Conservation (phyloP, 2,329 filamentous ascomycete genomes). For the Plenodomus tracheiphilus region DNA sequence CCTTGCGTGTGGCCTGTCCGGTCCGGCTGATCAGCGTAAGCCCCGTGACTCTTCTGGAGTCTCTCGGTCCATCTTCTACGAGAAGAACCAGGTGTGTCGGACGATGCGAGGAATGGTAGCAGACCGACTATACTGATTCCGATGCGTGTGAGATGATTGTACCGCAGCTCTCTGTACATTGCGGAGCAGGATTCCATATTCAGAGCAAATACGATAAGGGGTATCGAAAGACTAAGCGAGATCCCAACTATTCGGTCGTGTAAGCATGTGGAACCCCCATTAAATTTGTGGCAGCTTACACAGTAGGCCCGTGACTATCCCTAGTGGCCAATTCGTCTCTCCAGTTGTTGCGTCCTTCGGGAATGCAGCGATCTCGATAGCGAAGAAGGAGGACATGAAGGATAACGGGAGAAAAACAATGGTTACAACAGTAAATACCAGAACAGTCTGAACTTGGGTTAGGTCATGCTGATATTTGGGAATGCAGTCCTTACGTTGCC, state of each 20-base stretch:
- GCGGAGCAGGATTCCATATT: slow-evolving; percentile 6
- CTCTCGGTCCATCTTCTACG: slow-evolving; percentile 5
- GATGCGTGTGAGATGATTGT: slow-evolving; percentile 6
- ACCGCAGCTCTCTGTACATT: slow-evolving; percentile 2
- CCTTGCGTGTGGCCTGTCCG: no score
- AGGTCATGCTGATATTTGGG: neutral
- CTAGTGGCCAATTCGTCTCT: slow-evolving; percentile 7
- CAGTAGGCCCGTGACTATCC: slow-evolving; percentile 5
- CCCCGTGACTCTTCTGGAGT: neutral
- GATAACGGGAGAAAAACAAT: slow-evolving; percentile 17
- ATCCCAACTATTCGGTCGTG: neutral
- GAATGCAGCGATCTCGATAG: slow-evolving; percentile 10
- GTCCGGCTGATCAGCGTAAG: neutral
- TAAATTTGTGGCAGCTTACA: neutral
- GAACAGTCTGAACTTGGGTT: slow-evolving; percentile 3
- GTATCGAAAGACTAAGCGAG: slow-evolving; percentile 6
- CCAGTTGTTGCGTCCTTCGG: slow-evolving; percentile 5
- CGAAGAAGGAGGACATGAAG: slow-evolving; percentile 18
- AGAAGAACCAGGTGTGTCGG: neutral
- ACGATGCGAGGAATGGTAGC: slow-evolving; percentile 1
- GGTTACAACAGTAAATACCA: slow-evolving; percentile 16
- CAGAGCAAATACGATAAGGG: slow-evolving; percentile 7
- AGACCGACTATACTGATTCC: slow-evolving; percentile 1
- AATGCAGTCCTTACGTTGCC: slow-evolving; percentile 4
- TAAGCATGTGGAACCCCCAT: neutral